A percentile compares a stretch with the other conserved stretches of the same genome.
Conservation (phyloP, 108 stramenopile species). For the Epithemia pelagica region DNA sequence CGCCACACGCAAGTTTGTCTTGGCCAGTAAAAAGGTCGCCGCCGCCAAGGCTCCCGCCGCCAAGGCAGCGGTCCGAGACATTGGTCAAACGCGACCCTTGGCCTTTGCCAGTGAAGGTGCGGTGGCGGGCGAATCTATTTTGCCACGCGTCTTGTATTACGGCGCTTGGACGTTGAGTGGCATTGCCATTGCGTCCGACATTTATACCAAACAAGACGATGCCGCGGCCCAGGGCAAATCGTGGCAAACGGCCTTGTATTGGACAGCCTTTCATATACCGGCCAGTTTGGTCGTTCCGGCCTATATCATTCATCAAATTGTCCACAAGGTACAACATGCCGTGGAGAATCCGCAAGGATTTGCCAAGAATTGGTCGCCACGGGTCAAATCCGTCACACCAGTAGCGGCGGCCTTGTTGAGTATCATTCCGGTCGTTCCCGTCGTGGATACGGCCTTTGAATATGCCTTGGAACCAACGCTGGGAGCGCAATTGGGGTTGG, state of each 20-base stretch:
- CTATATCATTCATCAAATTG: slow-evolving; percentile 18
- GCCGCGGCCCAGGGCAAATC: slow-evolving; percentile 1
- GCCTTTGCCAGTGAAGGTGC: slow-evolving; percentile 30
- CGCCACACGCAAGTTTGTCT: not conserved
- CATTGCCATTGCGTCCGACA: slow-evolving; percentile 18
- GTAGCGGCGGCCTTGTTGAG: slow-evolving; percentile 19
- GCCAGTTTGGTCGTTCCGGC: slow-evolving; percentile 21
- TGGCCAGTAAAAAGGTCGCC: slow-evolving; percentile 1
- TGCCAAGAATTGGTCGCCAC: slow-evolving; percentile 4
- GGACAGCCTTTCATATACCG: slow-evolving; percentile 25
- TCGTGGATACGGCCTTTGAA: slow-evolving; percentile 15
- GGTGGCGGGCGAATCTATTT: slow-evolving; percentile 15
- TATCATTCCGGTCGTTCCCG: slow-evolving; percentile 21
- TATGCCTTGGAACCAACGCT: slow-evolving; percentile 22
- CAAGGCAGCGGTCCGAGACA: slow-evolving; percentile 14
- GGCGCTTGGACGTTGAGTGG: slow-evolving; percentile 15
- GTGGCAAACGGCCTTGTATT: slow-evolving; percentile 14
- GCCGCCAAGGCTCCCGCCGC: slow-evolving; percentile 2
- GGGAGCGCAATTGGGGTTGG: slow-evolving; percentile 16
- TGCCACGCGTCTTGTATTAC: slow-evolving; percentile 15
- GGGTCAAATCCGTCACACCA: slow-evolving; percentile 12
- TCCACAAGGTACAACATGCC: slow-evolving; percentile 3
- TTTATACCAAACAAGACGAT: slow-evolving; percentile 18
- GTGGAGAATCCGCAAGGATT: slow-evolving; percentile 12
- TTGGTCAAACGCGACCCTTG: slow-evolving; percentile 15